Percentiles rank a stretch among this genome's conserved stretches.
phyloP scores from a whole-genome alignment of 2,329 filamentous ascomycete genomes.

The Fusarium piperis region DNA sequence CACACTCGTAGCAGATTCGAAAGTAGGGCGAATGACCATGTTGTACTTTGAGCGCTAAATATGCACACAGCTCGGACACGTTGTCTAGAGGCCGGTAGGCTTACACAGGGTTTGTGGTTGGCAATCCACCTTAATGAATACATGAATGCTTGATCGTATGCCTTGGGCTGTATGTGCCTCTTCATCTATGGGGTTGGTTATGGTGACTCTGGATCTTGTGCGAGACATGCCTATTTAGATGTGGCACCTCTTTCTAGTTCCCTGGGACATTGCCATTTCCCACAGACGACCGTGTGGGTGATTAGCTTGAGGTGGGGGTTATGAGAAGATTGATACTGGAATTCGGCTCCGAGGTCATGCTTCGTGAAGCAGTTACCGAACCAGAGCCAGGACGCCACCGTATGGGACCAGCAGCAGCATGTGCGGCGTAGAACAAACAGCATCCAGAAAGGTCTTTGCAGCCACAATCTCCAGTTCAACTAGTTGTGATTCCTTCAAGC shows the following conservation, averaged over 20 bases:
- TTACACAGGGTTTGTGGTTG: conserved; percentile 35
- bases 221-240: background rate
- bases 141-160: conserved; percentile 32
- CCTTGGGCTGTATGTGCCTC: background rate
- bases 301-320: background rate
- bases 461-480: no score
- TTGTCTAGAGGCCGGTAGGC: conserved; percentile 36
- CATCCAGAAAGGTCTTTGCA: no score
- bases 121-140: conserved; percentile 44
- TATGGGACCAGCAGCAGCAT: no score
- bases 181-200: no score
- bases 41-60: conserved; percentile 35
- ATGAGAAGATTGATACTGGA: background rate
- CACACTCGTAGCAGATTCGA: conserved; percentile 26
- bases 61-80: conserved; percentile 34
- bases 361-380: no score
- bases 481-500: no score
- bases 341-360: no score
- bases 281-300: no score
- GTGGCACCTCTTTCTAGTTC: background rate
- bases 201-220: background rate
- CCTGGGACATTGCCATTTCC: background rate
- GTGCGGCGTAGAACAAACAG: no score
- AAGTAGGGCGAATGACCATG: conserved; percentile 32
- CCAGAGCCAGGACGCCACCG: no score